These are phyloP conservation scores for Ophiocordyceps robertsii DNA, from an alignment of 2,329 filamentous ascomycete genomes.

Conservation along the genomic window DNA sequence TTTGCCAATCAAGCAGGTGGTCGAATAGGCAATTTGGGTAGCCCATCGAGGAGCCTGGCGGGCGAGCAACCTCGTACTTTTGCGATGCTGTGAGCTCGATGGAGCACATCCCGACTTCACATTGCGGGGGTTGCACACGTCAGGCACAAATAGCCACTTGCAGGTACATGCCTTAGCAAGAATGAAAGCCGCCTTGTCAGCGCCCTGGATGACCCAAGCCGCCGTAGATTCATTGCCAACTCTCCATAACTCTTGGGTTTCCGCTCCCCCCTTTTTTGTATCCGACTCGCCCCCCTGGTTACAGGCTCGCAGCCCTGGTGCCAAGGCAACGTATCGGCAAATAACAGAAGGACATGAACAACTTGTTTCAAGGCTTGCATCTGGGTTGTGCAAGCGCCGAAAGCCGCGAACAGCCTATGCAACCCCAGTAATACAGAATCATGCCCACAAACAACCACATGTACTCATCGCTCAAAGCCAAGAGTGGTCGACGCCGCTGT, in stretches of 20 bases:
- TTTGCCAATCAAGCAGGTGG: too few species aligned
- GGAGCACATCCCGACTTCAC: too few species aligned
- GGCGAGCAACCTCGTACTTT: too few species aligned
- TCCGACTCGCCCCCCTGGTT: conserved; percentile 1
- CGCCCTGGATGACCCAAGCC: not conserved
- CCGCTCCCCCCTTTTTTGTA: conserved; percentile 9
- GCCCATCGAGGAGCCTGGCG: too few species aligned
- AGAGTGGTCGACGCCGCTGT: conserved; percentile 18
- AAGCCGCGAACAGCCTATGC: conserved; percentile 26
- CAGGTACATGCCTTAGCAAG: not conserved
- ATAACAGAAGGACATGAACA: conserved; percentile 27
- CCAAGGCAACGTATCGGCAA: conserved; percentile 16
- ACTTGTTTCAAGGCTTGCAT: conserved; percentile 7
- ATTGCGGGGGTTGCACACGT: too few species aligned
- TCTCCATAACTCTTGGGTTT: conserved; percentile 19
- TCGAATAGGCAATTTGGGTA: too few species aligned
- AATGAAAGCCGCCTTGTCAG: not conserved
- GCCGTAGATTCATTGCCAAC: not conserved
- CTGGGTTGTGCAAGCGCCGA: conserved; percentile 13
- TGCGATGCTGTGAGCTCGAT: too few species aligned
- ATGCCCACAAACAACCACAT: conserved; percentile 22
- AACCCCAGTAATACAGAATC: conserved; percentile 30
- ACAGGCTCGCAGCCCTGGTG: not conserved
- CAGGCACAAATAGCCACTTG: too few species aligned
- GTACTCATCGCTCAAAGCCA: conserved; percentile 22